Conservation (phyloP, 306 rosid species). For the Cyclanthera cordifolia region DNA sequence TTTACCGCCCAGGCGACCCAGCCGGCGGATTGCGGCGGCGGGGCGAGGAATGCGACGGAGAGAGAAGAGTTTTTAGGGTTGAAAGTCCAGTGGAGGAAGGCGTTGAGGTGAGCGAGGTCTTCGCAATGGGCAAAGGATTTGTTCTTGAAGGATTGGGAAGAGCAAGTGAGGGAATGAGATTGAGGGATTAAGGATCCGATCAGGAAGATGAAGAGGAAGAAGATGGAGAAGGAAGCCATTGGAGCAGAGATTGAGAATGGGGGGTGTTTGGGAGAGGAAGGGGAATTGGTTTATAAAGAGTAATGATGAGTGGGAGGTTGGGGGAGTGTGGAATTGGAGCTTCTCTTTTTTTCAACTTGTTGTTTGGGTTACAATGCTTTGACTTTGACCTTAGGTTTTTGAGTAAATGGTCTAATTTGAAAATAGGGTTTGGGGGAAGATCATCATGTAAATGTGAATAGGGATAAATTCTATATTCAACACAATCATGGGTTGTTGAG, state of each 20-base stretch:
- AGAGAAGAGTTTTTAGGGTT: slow-evolving; percentile 38
- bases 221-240: slow-evolving; percentile 5
- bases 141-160: slow-evolving; percentile 26
- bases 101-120: slow-evolving; percentile 32
- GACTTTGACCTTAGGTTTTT: no score
- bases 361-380: no score
- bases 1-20: slow-evolving; percentile 79
- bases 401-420: no score
- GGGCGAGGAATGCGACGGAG: slow-evolving; percentile 48
- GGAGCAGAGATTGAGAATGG: background rate
- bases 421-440: no score
- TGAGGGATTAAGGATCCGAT: slow-evolving; percentile 17
- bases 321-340: background rate
- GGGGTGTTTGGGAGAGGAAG: background rate
- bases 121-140: slow-evolving; percentile 38
- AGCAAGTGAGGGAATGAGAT: slow-evolving; percentile 27
- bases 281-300: background rate
- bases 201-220: background rate
- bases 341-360: no score
- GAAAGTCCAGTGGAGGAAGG: slow-evolving; percentile 49
- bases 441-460: no score
- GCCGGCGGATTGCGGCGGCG: slow-evolving; percentile 25
- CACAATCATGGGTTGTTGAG: no score
- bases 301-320: background rate
- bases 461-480: no score